Percentiles rank a stretch among this genome's conserved stretches.
Conservation (phyloP, 2,329 filamentous ascomycete species). For the Remersonia thermophila region DNA sequence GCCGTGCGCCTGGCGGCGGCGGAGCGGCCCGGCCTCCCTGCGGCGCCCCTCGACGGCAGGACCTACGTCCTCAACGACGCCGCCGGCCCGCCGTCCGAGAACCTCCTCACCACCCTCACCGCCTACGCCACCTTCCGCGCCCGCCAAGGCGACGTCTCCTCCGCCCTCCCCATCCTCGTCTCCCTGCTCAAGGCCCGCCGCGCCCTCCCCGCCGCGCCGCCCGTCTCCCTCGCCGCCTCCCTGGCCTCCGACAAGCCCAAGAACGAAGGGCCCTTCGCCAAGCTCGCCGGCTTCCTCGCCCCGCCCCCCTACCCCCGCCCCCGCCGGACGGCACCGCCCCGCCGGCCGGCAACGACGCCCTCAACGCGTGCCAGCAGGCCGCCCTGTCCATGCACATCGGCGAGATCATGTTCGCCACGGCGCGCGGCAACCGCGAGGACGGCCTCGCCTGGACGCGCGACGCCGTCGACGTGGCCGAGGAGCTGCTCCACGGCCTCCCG, state of each 20-base stretch:
- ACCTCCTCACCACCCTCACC: slow-evolving; percentile 64
- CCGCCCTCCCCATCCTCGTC: slow-evolving; percentile 72
- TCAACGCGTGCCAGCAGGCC: slow-evolving; percentile 70
- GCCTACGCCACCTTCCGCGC: slow-evolving; percentile 70
- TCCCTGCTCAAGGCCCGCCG: slow-evolving; percentile 72
- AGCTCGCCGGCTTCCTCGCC: slow-evolving; percentile 21
- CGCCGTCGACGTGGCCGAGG: slow-evolving; percentile 68
- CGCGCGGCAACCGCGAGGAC: slow-evolving; percentile 38
- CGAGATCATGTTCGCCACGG: slow-evolving; percentile 67
- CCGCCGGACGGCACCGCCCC: slow-evolving; percentile 58
- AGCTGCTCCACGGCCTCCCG: slow-evolving; percentile 41
- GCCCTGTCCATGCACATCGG: slow-evolving; percentile 82
- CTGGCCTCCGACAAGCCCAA: slow-evolving; percentile 10
- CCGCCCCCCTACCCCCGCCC: slow-evolving; percentile 53
- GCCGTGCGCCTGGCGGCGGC: slow-evolving; percentile 63
- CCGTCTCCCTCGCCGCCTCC: slow-evolving; percentile 8
- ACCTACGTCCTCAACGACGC: slow-evolving; percentile 54
- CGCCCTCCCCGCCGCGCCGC: slow-evolving; percentile 35
- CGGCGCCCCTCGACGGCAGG: slow-evolving; percentile 38
- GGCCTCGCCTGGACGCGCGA: slow-evolving; percentile 85
- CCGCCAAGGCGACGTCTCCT: slow-evolving; percentile 48
- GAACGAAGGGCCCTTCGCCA: slow-evolving; percentile 1
- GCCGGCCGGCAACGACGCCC: slow-evolving; percentile 49
- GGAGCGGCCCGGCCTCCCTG: slow-evolving; percentile 33
- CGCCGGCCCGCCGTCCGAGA: slow-evolving; percentile 48